Conservation (phyloP, 805 yeast genomes). For the Phaffomyces antillensis region DNA sequence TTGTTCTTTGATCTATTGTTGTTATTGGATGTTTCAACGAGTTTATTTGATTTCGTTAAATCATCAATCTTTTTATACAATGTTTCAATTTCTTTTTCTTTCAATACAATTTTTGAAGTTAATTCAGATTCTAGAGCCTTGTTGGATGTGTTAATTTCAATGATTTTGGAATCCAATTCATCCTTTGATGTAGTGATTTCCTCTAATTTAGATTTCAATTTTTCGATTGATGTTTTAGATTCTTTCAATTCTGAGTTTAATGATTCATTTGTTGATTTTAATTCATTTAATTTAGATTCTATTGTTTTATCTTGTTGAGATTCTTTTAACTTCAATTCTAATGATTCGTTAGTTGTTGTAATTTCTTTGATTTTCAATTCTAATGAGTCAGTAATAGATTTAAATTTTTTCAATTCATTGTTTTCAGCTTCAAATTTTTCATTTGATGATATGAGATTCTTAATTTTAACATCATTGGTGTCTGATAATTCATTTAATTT, state of each 20-base stretch:
- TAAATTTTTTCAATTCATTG: not conserved
- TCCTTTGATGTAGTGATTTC: no score
- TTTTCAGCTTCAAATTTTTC: not conserved
- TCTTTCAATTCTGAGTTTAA: not conserved
- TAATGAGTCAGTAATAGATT: not conserved
- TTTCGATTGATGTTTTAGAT: no score
- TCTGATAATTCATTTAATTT: not conserved
- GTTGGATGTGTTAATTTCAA: constrained; percentile 1
- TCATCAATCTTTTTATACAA: constrained; percentile 1
- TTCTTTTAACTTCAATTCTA: not conserved
- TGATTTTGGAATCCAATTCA: not conserved
- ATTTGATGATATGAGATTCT: not conserved
- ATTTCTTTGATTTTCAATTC: not conserved
- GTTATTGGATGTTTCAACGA: not conserved
- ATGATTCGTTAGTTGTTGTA: not conserved
- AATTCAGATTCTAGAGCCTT: constrained; percentile 2
- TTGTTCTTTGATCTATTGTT: constrained; percentile 9
- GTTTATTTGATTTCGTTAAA: not conserved
- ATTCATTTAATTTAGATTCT: not conserved
- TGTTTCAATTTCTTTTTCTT: not conserved
- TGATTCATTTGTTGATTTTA: not conserved
- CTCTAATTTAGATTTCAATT: no score
- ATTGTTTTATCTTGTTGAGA: not conserved
- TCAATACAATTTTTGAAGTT: no score
- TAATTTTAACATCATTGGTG: not conserved